Base-by-base conservation (phyloP, 1,284 basidiomycete species). In the Rhodotorula sp. region DNA sequence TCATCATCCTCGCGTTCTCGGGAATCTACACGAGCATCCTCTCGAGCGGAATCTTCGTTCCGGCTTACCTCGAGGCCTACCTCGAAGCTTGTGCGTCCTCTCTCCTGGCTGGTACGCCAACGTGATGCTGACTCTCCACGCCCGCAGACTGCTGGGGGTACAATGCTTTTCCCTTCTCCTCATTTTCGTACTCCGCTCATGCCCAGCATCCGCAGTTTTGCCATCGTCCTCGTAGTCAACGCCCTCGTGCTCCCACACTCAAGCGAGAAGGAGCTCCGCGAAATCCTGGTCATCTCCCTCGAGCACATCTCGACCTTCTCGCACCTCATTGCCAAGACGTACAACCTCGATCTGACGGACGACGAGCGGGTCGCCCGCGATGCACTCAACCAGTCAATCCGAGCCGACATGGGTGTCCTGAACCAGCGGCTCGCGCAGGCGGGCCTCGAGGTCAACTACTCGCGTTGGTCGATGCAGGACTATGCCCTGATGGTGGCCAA, bases 171-270 rank as follows among this genome's bases (percentile, higher is more conserved):
- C n/a, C n/a, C n/a, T n/a, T n/a, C n/a, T n/a, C n/a, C n/a, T n/a
- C n/a, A n/a, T n/a, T n/a, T n/a, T n/a, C n/a, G n/a, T n/a, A n/a
- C n/a, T n/a, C n/a, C n/a, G n/a, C n/a, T n/a, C n/a, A n/a, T n/a
- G n/a, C n/a, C n/a, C n/a, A n/a, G n/a, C n/a, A n/a, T n/a, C n/a
- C n/a, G n/a, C n/a, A n/a, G n/a, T 17, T 75, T 74, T 41, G 82
- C 78, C 1, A 81, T 82, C 32, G 81, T 81, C 19, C 70, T 82
- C 12, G 70, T 64, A 19, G 81, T 82, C 61, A 82, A 82, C 63
- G 44, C 81, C 6, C 66, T 82, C 56, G 70, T 82, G 32, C 77
- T 81, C 46, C 82, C 82, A 2, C 73, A 72, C 25, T 78, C 80
- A 8, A 74, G 78, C 22, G 82, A 83, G 71, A 78, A 76, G 54